Conservation (phyloP, 129 eudicot genomes). For the Scalesia atractyloides region DNA sequence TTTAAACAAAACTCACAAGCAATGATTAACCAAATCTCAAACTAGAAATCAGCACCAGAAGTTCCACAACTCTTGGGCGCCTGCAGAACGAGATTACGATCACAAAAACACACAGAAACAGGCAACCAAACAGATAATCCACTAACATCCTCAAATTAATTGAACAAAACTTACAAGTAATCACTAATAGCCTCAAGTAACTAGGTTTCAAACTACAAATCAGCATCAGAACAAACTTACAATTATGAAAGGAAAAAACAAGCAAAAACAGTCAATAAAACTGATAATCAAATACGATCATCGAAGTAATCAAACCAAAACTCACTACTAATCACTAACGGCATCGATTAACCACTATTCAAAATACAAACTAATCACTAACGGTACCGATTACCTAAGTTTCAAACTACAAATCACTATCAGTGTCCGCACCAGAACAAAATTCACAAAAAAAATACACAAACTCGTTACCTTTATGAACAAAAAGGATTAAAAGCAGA, state of each 20-base stretch:
- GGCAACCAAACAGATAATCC: conserved; percentile 4
- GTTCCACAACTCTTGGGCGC: neutral
- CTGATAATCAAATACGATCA: conserved; percentile 2
- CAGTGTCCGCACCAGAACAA: neutral
- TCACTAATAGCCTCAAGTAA: neutral
- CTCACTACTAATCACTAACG: neutral
- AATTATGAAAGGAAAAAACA: no score
- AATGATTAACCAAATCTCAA: no score
- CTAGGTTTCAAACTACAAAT: neutral
- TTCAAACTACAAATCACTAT: neutral
- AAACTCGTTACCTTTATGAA: conserved; percentile 42
- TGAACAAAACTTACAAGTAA: neutral
- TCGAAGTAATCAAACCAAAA: neutral
- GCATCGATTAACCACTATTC: neutral
- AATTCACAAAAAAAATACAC: neutral
- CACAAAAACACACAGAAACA: neutral
- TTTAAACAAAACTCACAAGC: neutral
- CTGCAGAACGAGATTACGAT: neutral
- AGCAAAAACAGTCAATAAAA: neutral
- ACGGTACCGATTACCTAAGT: neutral
- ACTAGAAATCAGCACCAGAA: neutral
- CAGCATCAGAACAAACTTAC: neutral
- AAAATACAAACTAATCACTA: neutral
- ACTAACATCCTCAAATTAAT: conserved; percentile 6
- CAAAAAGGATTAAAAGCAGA: conserved; percentile 32